Evolutionary conservation across 140 eudicot genomes (phyloP), one percentile per base, ranked within the genome.

Genomic region (Cichorium intybus): DNA sequence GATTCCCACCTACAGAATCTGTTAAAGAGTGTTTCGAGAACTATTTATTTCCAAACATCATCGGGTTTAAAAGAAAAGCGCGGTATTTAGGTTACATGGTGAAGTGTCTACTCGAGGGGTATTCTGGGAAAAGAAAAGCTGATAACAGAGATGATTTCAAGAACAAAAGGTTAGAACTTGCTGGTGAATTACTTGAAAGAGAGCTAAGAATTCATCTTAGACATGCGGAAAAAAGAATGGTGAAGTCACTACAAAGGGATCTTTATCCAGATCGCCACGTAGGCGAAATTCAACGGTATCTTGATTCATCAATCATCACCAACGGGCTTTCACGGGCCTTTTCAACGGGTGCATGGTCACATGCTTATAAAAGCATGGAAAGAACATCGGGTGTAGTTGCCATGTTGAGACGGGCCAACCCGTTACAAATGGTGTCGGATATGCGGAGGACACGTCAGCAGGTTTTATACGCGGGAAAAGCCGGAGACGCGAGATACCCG

Each of bases 401-500:
- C 46, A 88, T 74, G 51, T 77, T 92, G 21, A 81, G 96, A 74
- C 77, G 98, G 47, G 82, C 92, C 21, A 88, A 88, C 77, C 95
- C 96, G 9, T 71, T 88, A 75, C 98, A 93, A 54, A 77, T 81
- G 72, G 65, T 74, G 6, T 71, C 95, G 55, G 99, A 93, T 65
- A 81, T 88, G 95, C 85, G 99, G 71, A 93, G 85, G 70, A 79
- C 89, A 6, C 95, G 97, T 9, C 99, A 85, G 77, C 96, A 88
- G 55, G 97, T 93, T 27, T 39, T 79, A 6, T 93, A 93, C 76
- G 86, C 97, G 14, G 99, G 97, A 21, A 93, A 83, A 66, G 97
- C 84, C 58, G 99, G 99, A 18, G 99, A 93, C 74, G 99, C 96
- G 1, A 75, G 99, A 93, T 93, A 88, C 83, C 99, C 97, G 99